phyloP scores from a whole-genome alignment of 164 flowering plant genomes.

The Paratinospora sagittata region DNA sequence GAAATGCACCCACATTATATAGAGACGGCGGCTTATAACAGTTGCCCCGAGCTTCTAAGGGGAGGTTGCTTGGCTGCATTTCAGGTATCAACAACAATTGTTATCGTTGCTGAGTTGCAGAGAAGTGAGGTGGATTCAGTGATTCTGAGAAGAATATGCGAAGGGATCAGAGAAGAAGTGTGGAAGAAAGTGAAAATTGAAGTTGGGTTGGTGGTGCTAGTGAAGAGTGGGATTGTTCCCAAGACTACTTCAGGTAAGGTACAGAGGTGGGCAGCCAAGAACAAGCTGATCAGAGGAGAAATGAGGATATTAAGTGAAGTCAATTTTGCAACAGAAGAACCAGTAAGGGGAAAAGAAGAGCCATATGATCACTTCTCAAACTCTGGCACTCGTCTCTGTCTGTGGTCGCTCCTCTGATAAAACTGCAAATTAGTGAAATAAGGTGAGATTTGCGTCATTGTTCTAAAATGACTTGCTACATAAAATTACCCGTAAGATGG shows the following conservation, averaged over 20 bases:
- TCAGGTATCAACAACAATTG: constrained; percentile 18
- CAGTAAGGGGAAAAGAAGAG: neutral
- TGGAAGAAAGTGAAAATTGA: constrained; percentile 28
- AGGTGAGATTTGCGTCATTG: too few relatives aligned
- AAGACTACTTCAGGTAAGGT: constrained; percentile 74
- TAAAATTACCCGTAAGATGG: neutral
- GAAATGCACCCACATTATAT: constrained; percentile 55
- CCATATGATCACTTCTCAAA: neutral
- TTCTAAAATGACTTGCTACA: too few relatives aligned
- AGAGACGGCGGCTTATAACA: constrained; percentile 45
- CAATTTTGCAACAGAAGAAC: neutral
- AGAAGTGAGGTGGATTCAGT: constrained; percentile 17
- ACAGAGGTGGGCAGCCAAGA: constrained; percentile 52
- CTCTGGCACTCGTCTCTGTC: neutral
- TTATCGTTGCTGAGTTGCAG: constrained; percentile 55
- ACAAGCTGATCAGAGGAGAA: constrained; percentile 29
- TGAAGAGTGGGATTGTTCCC: constrained; percentile 44
- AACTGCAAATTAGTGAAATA: neutral
- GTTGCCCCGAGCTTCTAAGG: constrained; percentile 34
- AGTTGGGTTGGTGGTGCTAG: constrained; percentile 50
- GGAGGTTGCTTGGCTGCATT: constrained; percentile 67
- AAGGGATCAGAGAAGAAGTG: constrained; percentile 30
- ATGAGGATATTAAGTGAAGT: constrained; percentile 26
- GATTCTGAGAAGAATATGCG: constrained; percentile 28
- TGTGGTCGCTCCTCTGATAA: neutral